phyloP scores from a whole-genome alignment of 768 basidiomycete genomes.

The Pleurotus ostreatus region DNA sequence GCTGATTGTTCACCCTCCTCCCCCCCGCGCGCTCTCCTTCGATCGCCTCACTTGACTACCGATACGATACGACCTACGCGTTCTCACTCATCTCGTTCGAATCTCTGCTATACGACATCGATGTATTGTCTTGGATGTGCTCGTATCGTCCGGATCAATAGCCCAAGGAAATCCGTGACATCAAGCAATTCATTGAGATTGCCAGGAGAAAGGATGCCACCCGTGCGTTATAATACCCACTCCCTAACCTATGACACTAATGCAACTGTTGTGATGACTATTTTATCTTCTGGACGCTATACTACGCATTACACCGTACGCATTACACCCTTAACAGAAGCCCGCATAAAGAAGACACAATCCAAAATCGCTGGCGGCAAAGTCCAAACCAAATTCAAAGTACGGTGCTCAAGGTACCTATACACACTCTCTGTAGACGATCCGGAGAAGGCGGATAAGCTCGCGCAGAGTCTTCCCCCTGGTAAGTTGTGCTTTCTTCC shows the following conservation, averaged over 20 bases:
- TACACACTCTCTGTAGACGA: constrained; percentile 98
- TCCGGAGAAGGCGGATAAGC: constrained; percentile 97
- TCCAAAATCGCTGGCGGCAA: constrained; percentile 66
- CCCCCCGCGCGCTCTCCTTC: no score
- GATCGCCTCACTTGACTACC: no score
- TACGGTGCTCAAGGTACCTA: constrained; percentile 92
- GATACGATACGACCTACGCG: no score
- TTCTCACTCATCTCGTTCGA: no score
- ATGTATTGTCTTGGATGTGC: no score
- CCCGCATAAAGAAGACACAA: constrained; percentile 94
- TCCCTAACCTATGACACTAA: no score
- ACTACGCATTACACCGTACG: no score
- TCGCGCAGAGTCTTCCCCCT: constrained; percentile 91
- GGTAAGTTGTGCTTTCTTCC: constrained; percentile 46
- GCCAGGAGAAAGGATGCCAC: constrained; percentile 96
- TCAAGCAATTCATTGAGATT: constrained; percentile 98
- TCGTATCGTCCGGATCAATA: constrained; percentile 25
- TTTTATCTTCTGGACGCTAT: no score
- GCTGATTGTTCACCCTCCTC: neutral
- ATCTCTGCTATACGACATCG: no score
- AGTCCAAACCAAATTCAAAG: constrained; percentile 95
- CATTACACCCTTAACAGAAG: constrained; percentile 50
- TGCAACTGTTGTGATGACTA: no score
- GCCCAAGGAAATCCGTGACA: constrained; percentile 98
- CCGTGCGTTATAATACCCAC: constrained; percentile 51